Evolutionary conservation across 306 rosid species (phyloP).

Genomic region (Gleditsia sinensis): DNA sequence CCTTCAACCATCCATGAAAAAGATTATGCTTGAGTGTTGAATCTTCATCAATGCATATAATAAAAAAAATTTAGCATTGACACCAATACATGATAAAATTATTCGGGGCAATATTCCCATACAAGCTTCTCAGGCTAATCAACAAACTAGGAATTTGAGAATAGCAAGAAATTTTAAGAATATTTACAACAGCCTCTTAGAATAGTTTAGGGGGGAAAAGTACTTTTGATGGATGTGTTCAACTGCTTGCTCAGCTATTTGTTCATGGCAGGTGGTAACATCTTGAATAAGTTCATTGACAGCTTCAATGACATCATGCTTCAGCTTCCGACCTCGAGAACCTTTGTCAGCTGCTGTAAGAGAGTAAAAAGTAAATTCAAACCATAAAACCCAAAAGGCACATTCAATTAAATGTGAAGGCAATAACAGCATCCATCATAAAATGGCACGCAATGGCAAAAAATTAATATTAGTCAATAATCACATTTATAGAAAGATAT

Average conservation of each 20-base stretch:
- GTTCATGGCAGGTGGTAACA: slow-evolving; percentile 83
- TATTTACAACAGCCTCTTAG: slow-evolving; percentile 3
- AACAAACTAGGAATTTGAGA: background rate
- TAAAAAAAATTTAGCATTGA: slow-evolving; percentile 7
- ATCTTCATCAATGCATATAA: background rate
- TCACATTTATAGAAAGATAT: slow-evolving; percentile 1
- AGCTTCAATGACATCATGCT: slow-evolving; percentile 99
- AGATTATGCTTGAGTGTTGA: background rate
- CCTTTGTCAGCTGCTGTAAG: slow-evolving; percentile 86
- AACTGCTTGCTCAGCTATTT: slow-evolving; percentile 98
- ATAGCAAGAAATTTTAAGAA: slow-evolving; percentile 25
- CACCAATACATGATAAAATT: slow-evolving; percentile 8
- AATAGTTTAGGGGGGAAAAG: slow-evolving; percentile 23
- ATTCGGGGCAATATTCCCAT: background rate
- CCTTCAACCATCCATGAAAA: slow-evolving; percentile 23
- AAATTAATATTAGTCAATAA: slow-evolving; percentile 12
- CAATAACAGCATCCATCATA: slow-evolving; percentile 13
- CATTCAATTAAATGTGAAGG: slow-evolving; percentile 15
- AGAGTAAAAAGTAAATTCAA: slow-evolving; percentile 19
- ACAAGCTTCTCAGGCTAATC: slow-evolving; percentile 21
- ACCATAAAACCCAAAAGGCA: slow-evolving; percentile 17
- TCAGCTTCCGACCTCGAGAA: slow-evolving; percentile 76
- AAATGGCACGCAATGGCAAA: slow-evolving; percentile 27
- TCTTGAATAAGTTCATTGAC: slow-evolving; percentile 97
- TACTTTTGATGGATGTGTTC: slow-evolving; percentile 99